phyloP scores from a whole-genome alignment of 192 early-diverging fungal genomes.

The Coemansia aciculifera region DNA sequence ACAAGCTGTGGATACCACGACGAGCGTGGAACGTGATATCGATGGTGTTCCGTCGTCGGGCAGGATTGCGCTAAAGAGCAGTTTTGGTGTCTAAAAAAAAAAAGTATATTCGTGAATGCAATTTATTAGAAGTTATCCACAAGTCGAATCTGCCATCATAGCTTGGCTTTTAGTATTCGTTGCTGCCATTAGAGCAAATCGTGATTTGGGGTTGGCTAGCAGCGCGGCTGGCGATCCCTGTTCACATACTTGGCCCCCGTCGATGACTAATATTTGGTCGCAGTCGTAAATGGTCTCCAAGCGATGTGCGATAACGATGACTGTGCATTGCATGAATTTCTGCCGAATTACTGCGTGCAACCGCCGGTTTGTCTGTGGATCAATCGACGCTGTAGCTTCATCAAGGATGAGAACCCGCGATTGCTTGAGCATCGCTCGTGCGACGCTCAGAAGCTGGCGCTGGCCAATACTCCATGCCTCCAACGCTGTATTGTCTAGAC shows the following conservation, averaged over 20 bases:
- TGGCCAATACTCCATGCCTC: slow-evolving; percentile 59
- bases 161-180: background rate
- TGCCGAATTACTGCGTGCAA: slow-evolving; percentile 59
- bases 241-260: slow-evolving; percentile 34
- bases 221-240: slow-evolving; percentile 13
- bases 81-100: slow-evolving; percentile 26
- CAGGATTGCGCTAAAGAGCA: slow-evolving; percentile 31
- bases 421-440: slow-evolving; percentile 59
- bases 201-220: background rate
- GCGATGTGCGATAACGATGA: slow-evolving; percentile 69
- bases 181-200: slow-evolving; percentile 15
- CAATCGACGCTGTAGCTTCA: slow-evolving; percentile 64
- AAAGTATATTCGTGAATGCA: background rate
- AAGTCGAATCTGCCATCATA: background rate
- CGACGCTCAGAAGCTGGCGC: slow-evolving; percentile 61
- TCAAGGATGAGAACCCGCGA: slow-evolving; percentile 66
- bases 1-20: background rate
- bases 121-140: background rate
- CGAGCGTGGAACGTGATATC: background rate
- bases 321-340: slow-evolving; percentile 57
- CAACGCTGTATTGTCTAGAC: slow-evolving; percentile 4
- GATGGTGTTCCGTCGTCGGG: background rate
- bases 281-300: slow-evolving; percentile 40
- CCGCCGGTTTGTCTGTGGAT: slow-evolving; percentile 49
- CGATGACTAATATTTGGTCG: slow-evolving; percentile 30